A percentile compares a stretch with the other conserved stretches of the same genome.
Conservation (phyloP, 495 filamentous ascomycete genomes). For the Annulohypoxylon bovei region DNA sequence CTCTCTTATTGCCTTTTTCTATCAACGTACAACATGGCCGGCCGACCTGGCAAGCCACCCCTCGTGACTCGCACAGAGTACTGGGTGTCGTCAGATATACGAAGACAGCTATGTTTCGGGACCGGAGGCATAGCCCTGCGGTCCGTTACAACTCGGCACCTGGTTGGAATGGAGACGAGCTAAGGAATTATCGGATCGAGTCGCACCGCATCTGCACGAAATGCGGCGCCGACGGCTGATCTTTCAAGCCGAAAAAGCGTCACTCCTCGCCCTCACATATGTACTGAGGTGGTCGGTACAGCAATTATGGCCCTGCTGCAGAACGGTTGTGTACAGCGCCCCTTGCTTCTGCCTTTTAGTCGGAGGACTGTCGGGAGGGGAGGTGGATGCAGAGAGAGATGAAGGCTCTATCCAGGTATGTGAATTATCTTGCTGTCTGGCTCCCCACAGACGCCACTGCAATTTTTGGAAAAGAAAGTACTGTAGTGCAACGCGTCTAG, state of each 20-base stretch:
- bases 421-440: conserved; percentile 17
- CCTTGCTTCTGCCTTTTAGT: conserved; percentile 21
- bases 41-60: conserved; percentile 19
- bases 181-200: conserved; percentile 39
- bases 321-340: conserved; percentile 23
- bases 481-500: conserved; percentile 26
- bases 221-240: conserved; percentile 24
- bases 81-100: conserved; percentile 23
- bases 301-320: conserved; percentile 28
- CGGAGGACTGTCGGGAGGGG: conserved; percentile 35
- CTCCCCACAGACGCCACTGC: conserved; percentile 28
- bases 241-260: conserved; percentile 24
- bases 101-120: conserved; percentile 24
- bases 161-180: conserved; percentile 9
- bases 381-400: conserved; percentile 7
- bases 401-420: conserved; percentile 19
- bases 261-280: conserved; percentile 13
- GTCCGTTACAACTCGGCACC: conserved; percentile 14
- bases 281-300: conserved; percentile 19
- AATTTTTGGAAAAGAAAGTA: conserved; percentile 26
- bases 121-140: conserved; percentile 16
- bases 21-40: conserved; percentile 12
- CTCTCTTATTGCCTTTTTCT: conserved; percentile 17
- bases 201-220: conserved; percentile 38
- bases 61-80: conserved; percentile 22